phyloP scores from a whole-genome alignment of 768 basidiomycete genomes.

The Boletus patriciae region DNA sequence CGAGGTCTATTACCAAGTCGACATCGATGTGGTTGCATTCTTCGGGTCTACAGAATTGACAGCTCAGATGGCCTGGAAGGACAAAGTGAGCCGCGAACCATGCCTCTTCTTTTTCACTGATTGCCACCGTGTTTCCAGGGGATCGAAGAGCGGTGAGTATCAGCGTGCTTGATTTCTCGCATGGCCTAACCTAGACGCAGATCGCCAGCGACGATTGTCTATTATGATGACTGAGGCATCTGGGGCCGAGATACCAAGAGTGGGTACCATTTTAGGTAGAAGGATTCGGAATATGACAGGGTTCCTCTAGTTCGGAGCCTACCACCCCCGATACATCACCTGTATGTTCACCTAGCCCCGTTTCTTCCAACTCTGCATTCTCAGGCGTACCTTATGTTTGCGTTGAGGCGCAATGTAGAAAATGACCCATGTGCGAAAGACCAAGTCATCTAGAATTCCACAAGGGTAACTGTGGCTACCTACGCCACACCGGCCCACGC shows the following conservation, averaged over 20 bases:
- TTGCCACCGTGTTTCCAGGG: background rate
- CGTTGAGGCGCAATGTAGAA: too few relatives aligned
- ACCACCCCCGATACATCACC: too few relatives aligned
- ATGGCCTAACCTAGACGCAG: background rate
- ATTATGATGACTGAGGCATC: background rate
- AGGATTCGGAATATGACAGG: too few relatives aligned
- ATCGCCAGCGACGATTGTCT: background rate
- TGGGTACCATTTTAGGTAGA: too few relatives aligned
- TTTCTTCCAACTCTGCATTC: too few relatives aligned
- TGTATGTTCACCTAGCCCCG: too few relatives aligned
- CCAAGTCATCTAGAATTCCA: too few relatives aligned
- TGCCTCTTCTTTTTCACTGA: background rate
- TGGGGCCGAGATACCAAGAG: background rate
- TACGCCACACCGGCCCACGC: too few relatives aligned
- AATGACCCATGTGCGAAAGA: too few relatives aligned
- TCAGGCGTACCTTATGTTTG: too few relatives aligned
- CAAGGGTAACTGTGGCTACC: too few relatives aligned
- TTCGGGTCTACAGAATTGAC: conserved; percentile 6
- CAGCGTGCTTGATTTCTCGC: background rate
- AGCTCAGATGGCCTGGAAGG: conserved; percentile 4
- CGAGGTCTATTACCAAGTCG: background rate
- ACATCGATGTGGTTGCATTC: background rate
- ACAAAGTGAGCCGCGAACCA: background rate
- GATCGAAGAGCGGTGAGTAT: background rate
- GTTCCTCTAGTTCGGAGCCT: too few relatives aligned